These are phyloP conservation scores for Plasmodium cynomolgi DNA, from an alignment of 169 alveolate species.

Conservation along the genomic window DNA sequence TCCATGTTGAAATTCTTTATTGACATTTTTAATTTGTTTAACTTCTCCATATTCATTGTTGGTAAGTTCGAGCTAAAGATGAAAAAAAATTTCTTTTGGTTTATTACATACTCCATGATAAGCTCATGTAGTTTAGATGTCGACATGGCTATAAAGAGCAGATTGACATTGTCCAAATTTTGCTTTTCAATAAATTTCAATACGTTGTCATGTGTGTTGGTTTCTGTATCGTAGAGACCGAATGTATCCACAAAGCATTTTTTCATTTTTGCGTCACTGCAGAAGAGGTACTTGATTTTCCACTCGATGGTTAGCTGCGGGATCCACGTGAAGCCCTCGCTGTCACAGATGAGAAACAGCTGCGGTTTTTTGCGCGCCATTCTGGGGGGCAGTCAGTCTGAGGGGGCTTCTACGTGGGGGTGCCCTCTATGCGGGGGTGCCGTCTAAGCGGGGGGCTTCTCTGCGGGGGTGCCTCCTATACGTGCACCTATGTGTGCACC, in stretches of 20 bases:
- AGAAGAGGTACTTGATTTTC: conserved; percentile 62
- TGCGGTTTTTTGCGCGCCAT: conserved; percentile 15
- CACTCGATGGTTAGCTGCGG: conserved; percentile 14
- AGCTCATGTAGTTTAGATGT: conserved; percentile 45
- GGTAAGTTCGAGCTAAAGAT: conserved; percentile 60
- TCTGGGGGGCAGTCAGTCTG: no score
- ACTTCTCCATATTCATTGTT: conserved; percentile 17
- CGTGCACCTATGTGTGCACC: background rate
- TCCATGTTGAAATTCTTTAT: conserved; percentile 36
- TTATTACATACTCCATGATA: conserved; percentile 44
- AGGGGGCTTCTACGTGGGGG: no score
- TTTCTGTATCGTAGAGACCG: conserved; percentile 21
- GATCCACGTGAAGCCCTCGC: conserved; percentile 45
- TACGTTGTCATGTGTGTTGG: conserved; percentile 18
- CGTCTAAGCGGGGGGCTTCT: no score
- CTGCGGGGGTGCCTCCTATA: no score
- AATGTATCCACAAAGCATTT: conserved; percentile 26
- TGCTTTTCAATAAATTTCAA: conserved; percentile 33
- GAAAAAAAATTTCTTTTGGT: conserved; percentile 23
- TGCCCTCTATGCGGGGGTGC: no score
- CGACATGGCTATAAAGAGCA: conserved; percentile 56
- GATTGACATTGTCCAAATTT: conserved; percentile 7
- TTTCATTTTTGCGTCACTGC: conserved; percentile 41
- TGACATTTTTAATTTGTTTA: conserved; percentile 3
- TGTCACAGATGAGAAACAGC: conserved; percentile 44